phyloP scores from a whole-genome alignment of 176 grass and related monocot genomes.

The Carex parvula region DNA sequence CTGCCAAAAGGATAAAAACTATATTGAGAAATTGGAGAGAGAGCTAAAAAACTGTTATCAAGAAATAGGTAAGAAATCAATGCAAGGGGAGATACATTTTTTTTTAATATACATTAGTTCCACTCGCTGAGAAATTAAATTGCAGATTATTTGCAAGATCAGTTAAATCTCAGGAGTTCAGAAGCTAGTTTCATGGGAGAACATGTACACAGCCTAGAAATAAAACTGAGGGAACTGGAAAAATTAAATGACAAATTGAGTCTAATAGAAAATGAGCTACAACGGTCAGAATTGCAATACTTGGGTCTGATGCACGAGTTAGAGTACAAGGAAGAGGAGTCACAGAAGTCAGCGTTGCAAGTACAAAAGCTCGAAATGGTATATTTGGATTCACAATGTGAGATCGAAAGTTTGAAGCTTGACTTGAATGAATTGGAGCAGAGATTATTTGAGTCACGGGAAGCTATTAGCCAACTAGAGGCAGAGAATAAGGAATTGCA shows the following conservation, averaged over 20 bases:
- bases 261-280: slow-evolving; percentile 46
- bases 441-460: slow-evolving; percentile 49
- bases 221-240: slow-evolving; percentile 72
- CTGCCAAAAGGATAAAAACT: slow-evolving; percentile 51
- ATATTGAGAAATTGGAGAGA: slow-evolving; percentile 63
- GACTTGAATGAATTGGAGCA: slow-evolving; percentile 79
- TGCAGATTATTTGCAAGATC: slow-evolving; percentile 95
- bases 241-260: slow-evolving; percentile 64
- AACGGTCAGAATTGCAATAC: slow-evolving; percentile 56
- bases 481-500: slow-evolving; percentile 61
- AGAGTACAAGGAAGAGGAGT: slow-evolving; percentile 60
- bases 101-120: slow-evolving; percentile 11
- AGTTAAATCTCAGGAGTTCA: slow-evolving; percentile 72
- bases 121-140: slow-evolving; percentile 20
- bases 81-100: slow-evolving; percentile 16
- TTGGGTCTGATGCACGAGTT: slow-evolving; percentile 73
- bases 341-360: slow-evolving; percentile 54
- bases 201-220: slow-evolving; percentile 77
- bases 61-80: slow-evolving; percentile 66
- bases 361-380: slow-evolving; percentile 67
- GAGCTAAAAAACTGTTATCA: slow-evolving; percentile 84
- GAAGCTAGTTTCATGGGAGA: slow-evolving; percentile 90
- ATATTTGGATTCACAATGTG: slow-evolving; percentile 85
- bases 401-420: slow-evolving; percentile 98
- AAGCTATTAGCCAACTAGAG: slow-evolving; percentile 41